A percentile compares a stretch with the other conserved stretches of the same genome.
Evolutionary conservation across 805 yeast genomes (phyloP).

Genomic region (Starmerella potacharoeniae): DNA sequence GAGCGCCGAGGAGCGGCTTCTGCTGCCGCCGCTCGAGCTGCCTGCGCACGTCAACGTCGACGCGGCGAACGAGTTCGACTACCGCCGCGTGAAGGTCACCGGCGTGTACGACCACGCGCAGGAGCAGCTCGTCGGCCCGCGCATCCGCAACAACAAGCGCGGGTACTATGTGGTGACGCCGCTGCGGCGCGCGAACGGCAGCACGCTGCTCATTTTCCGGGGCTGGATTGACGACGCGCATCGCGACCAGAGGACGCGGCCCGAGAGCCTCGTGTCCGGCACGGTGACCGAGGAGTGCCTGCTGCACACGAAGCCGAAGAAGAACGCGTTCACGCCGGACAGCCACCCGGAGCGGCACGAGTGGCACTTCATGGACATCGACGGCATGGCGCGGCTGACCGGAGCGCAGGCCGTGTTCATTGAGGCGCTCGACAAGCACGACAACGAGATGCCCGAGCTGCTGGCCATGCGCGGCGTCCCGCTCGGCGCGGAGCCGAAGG

Average conservation of each 20-base stretch:
- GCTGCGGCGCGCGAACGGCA: slow-evolving; percentile 63
- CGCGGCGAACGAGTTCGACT: slow-evolving; percentile 64
- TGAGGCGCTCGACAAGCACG: slow-evolving; percentile 52
- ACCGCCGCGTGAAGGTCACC: slow-evolving; percentile 59
- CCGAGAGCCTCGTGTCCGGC: slow-evolving; percentile 61
- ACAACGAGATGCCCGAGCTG: slow-evolving; percentile 37
- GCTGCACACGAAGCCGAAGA: slow-evolving; percentile 54
- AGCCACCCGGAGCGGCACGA: slow-evolving; percentile 54
- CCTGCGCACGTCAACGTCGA: slow-evolving; percentile 49
- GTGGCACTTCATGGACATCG: slow-evolving; percentile 71
- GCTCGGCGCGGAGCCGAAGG: slow-evolving; percentile 67
- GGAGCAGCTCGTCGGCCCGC: slow-evolving; percentile 88
- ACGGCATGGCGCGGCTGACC: slow-evolving; percentile 61
- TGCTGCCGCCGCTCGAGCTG: slow-evolving; percentile 58
- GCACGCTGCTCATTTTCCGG: slow-evolving; percentile 70
- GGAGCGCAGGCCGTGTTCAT: slow-evolving; percentile 63
- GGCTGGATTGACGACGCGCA: slow-evolving; percentile 75
- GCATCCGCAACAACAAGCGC: slow-evolving; percentile 54
- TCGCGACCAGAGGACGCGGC: slow-evolving; percentile 44
- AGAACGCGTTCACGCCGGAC: slow-evolving; percentile 59
- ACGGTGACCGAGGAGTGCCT: slow-evolving; percentile 63
- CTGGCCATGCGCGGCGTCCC: slow-evolving; percentile 80
- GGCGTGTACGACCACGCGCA: slow-evolving; percentile 76
- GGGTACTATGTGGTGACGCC: slow-evolving; percentile 82
- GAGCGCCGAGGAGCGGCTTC: slow-evolving; percentile 67